Evolutionary conservation across 768 basidiomycete species (phyloP).

Genomic region (Strobilomyces dryophilus): DNA sequence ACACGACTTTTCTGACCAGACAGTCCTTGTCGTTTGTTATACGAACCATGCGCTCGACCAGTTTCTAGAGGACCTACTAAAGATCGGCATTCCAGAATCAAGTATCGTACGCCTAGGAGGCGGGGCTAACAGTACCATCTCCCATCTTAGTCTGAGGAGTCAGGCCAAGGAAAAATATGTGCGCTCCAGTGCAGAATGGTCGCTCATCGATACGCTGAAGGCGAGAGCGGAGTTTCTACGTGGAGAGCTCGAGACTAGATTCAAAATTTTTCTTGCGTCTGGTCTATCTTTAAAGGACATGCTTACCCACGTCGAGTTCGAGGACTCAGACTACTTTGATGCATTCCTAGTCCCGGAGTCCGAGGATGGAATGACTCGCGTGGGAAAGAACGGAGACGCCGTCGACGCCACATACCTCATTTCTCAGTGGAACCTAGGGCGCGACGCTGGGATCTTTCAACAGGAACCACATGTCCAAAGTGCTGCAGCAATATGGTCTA

Average conservation of each 20-base stretch:
- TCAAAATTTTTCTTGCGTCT: constrained; percentile 24
- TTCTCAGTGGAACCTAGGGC: constrained; percentile 42
- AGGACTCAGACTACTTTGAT: constrained; percentile 40
- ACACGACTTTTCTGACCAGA: constrained; percentile 42
- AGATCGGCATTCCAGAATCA: constrained; percentile 49
- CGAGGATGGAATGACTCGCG: constrained; percentile 42
- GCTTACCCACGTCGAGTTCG: constrained; percentile 48
- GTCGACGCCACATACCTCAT: constrained; percentile 42
- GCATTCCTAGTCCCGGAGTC: constrained; percentile 42
- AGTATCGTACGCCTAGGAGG: constrained; percentile 54
- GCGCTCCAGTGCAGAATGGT: constrained; percentile 35
- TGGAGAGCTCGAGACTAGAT: constrained; percentile 26
- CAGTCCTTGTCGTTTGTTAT: constrained; percentile 63
- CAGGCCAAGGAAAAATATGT: constrained; percentile 28
- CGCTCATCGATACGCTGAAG: constrained; percentile 39
- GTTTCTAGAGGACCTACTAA: constrained; percentile 57
- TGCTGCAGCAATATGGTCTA: constrained; percentile 36
- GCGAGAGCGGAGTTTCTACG: constrained; percentile 4
- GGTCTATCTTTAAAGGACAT: constrained; percentile 28
- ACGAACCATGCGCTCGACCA: constrained; percentile 74
- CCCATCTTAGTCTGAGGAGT: constrained; percentile 40
- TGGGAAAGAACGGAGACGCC: constrained; percentile 39
- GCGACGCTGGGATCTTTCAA: constrained; percentile 42
- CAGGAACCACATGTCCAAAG: constrained; percentile 18
- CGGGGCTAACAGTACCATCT: constrained; percentile 47